Conservation (phyloP, 2,329 filamentous ascomycete species). For the Pseudopithomyces chartarum region DNA sequence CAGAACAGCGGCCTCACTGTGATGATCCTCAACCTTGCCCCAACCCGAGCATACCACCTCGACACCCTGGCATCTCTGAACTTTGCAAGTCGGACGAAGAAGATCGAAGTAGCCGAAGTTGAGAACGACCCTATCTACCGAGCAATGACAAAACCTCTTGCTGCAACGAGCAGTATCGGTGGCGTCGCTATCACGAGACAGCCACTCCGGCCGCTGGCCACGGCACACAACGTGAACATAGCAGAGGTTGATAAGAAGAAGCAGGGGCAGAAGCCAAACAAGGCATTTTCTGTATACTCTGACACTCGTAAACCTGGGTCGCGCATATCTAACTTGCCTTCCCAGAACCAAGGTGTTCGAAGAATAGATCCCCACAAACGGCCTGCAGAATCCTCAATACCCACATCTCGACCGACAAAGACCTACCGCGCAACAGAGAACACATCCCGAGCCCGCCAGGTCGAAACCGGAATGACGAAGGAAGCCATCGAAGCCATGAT, state of each 20-base stretch:
- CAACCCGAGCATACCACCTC: constrained; percentile 88
- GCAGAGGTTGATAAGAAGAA: constrained; percentile 58
- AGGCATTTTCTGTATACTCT: constrained; percentile 85
- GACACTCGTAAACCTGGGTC: constrained; percentile 56
- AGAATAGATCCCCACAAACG: constrained; percentile 52
- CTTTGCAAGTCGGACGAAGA: constrained; percentile 92
- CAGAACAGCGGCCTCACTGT: constrained; percentile 95
- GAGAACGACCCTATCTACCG: constrained; percentile 90
- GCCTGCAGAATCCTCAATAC: constrained; percentile 44
- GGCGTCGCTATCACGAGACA: constrained; percentile 64
- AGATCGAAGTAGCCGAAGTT: constrained; percentile 92
- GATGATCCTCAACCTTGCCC: constrained; percentile 95
- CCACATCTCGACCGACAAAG: constrained; percentile 48
- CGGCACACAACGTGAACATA: constrained; percentile 74
- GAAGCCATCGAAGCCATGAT: constrained; percentile 89
- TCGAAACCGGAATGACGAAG: constrained; percentile 52
- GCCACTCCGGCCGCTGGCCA: constrained; percentile 76
- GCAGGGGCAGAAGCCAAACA: constrained; percentile 71
- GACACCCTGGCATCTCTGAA: constrained; percentile 94
- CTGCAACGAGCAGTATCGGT: constrained; percentile 37
- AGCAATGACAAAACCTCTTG: constrained; percentile 45
- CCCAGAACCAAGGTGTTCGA: constrained; percentile 41
- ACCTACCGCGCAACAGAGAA: constrained; percentile 42
- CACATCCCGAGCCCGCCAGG: constrained; percentile 32
- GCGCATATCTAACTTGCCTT: constrained; percentile 34